A percentile compares a stretch with the other conserved stretches of the same genome.
Conservation (phyloP, 306 rosid species). For the Fagus sylvatica region DNA sequence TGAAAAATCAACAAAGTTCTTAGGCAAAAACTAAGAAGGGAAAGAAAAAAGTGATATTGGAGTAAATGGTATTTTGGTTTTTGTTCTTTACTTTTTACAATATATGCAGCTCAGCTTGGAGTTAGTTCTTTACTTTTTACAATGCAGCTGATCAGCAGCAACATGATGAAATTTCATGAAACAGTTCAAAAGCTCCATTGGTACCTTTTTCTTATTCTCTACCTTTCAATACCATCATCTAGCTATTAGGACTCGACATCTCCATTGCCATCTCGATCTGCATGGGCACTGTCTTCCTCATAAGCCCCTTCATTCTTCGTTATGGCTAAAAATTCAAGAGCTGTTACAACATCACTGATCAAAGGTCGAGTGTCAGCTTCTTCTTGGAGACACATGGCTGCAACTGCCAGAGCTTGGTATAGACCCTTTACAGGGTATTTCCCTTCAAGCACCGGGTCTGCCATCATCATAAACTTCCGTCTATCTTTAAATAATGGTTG, state of each 20-base stretch:
- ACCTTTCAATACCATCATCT: conserved; percentile 15
- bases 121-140: no score
- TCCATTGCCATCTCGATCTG: conserved; percentile 24
- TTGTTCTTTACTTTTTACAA: no score
- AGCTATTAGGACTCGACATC: conserved; percentile 24
- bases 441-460: conserved; percentile 67
- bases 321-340: conserved; percentile 52
- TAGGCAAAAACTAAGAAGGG: no score
- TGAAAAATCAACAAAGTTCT: no score
- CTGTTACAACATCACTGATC: conserved; percentile 85
- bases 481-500: conserved; percentile 77
- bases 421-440: conserved; percentile 66
- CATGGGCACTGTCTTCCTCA: conserved; percentile 9
- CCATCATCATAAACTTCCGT: conserved; percentile 56
- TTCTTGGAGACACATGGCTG: conserved; percentile 90
- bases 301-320: conserved; percentile 27
- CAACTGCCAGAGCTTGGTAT: conserved; percentile 89
- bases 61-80: no score
- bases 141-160: not conserved
- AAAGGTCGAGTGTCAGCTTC: conserved; percentile 71
- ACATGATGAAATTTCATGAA: conserved; percentile 15
- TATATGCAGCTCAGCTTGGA: no score
- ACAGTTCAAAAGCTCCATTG: conserved; percentile 21
- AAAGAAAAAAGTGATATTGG: no score
- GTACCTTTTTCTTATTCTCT: conserved; percentile 7